phyloP scores from a whole-genome alignment of 306 rosid species.

The Betula pendula region DNA sequence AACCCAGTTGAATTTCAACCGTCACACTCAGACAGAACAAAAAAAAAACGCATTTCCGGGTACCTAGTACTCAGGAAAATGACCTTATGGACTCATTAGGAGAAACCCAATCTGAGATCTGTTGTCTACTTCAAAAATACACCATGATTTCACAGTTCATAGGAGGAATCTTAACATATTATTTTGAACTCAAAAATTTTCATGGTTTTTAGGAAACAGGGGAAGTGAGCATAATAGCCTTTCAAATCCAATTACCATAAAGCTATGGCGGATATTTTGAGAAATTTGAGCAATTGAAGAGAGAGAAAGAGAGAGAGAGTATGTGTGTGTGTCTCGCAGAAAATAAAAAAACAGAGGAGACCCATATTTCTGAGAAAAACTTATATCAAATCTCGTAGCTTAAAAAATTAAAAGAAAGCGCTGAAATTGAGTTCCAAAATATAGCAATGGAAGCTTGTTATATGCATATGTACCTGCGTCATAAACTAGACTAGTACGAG shows the following conservation, averaged over 20 bases:
- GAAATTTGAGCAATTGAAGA: not conserved
- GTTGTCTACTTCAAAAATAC: conserved; percentile 12
- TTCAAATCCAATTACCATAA: conserved; percentile 5
- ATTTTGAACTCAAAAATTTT: not conserved
- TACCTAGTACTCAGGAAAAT: not conserved
- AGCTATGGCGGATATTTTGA: not conserved
- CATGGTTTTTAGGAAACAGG: not conserved
- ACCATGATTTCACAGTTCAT: not conserved
- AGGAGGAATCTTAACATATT: not conserved
- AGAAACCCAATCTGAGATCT: conserved; percentile 35
- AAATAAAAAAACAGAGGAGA: conserved; percentile 28
- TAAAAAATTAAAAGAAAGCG: not conserved
- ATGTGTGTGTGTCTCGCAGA: not conserved
- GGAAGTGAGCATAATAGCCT: conserved; percentile 18
- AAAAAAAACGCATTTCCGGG: conserved; percentile 2
- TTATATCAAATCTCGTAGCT: conserved; percentile 13
- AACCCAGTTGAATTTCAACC: not conserved
- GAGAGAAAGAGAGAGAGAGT: conserved; percentile 6
- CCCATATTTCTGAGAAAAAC: conserved; percentile 17
- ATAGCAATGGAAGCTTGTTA: not conserved
- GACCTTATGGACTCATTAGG: conserved; percentile 4
- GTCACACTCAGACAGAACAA: not conserved
- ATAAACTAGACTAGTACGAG: conserved; percentile 90
- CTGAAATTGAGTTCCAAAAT: not conserved
- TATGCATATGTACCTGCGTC: conserved; percentile 64